Evolutionary conservation across 106 monocot species (phyloP), one percentile per base, ranked within the genome.

Genomic region (Dendrobium huoshanense): DNA sequence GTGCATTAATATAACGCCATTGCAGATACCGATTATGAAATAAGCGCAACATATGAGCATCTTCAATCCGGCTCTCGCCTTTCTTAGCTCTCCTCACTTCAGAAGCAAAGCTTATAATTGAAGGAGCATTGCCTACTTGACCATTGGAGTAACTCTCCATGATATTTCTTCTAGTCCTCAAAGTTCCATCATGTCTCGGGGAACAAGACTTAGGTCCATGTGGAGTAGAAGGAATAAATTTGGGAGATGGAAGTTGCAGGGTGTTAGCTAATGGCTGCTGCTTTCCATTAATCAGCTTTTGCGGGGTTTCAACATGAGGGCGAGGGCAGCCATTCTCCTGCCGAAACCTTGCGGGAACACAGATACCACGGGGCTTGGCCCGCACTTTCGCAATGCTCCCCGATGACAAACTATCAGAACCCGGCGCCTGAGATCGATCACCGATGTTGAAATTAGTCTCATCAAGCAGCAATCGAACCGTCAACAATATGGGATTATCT

Each of bases 11-110:
- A 37, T 49, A 97, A 7, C 90, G 84, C 92, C 90, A 92, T 77
- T 97, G 96, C 79, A 97, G 78, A 68, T 89, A 77, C 24, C 92
- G 83, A 43, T 94, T 97, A 45, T 93, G 73, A 41, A 88, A 80
- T 65, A 96, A 29, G 49, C 93, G 87, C 79, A 93, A 55, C 47
- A 84, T 47, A 70, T 96, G 96, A 5, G 91, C 90, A 40, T 96
- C 90, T 72, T 93, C 96, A 19, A 92, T 89, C 58, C 86, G 78
- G 41, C 77, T 86, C 83, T 94, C 94, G 75, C 93, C 90, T 61
- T 87, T 96, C 88, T 90, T 96, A 16, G 84, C 86, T 72, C 89
- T 91, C 78, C 88, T 82, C 65, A 87, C 85, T 55, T 93, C 93
- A 15, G 93, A 88, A 20, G 87, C 90, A 86, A 91, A 93, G 80